Base-by-base conservation (phyloP, 805 yeast species). In the Candida argentea region DNA sequence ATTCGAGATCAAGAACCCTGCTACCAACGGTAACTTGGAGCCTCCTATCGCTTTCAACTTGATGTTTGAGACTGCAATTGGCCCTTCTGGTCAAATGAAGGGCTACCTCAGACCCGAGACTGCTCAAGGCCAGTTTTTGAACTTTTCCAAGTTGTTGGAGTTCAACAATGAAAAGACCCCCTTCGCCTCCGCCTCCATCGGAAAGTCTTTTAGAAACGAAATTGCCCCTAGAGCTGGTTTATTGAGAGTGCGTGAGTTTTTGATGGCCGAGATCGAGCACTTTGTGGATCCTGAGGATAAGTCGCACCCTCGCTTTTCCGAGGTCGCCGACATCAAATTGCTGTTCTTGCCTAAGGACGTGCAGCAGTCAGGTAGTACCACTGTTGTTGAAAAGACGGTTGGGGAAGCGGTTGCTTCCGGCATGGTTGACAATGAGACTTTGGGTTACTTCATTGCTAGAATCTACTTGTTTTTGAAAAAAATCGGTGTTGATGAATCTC, bases 211-310 rank as follows among this genome's bases (percentile, higher is more conserved):
- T 72, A 82, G 99, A 69, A 91, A 91, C 60, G 99, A 91, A 67
- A 91, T 91, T 49, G 85, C 96, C 27, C 99, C 99, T 46, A 79
- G 98, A 60, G 83, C 97, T 16, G 99, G 99, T 45, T 69, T 91
- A 44, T 70, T 91, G 55, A 81, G 99, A 64, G 98, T 93, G 33
- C 85, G 99, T 62, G 99, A 91, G 67, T 91, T 91, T 57, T 67
- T 91, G 53, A 91, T 91, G 98, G 99, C 97, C 34, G 99, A 91
- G 70, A 87, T 91, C 52, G 99, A 91, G 66, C 98, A 91, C 61
- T 91, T 74, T 50, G 96, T 93, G 41, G 99, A 91, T 55, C 98
- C 99, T 34, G 62, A 65, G 26, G 70, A 87, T 61, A 91, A 91
- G 64, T 55, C 66, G 17, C 98, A 91, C 60, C 67, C 77, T 25